A percentile compares a stretch with the other conserved stretches of the same genome.
Evolutionary conservation across 768 basidiomycete genomes (phyloP).

Genomic region (Exsudoporus frostii): DNA sequence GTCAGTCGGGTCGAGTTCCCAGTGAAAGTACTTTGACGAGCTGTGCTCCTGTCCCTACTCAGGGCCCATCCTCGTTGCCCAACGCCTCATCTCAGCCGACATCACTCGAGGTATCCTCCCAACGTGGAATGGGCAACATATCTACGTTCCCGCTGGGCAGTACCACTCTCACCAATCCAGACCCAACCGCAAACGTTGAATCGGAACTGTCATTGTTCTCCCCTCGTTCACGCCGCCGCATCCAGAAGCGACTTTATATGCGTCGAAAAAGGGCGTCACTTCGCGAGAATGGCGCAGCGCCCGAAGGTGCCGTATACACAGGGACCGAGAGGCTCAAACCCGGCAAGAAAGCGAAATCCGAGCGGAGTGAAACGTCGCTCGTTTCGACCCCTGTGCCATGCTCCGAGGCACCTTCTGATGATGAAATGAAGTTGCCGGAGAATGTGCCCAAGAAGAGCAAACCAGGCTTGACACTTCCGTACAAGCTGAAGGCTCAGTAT

Average conservation of each 20-base stretch:
- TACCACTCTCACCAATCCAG: background rate
- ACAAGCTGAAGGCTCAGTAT: conserved; percentile 44
- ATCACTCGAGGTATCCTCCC: background rate
- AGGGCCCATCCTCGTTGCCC: background rate
- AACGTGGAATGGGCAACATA: background rate
- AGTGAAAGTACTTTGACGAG: background rate
- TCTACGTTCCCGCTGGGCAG: background rate
- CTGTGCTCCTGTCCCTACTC: background rate
- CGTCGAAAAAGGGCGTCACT: conserved; percentile 60
- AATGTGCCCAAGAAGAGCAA: conserved; percentile 13
- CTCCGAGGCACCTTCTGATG: conserved; percentile 7
- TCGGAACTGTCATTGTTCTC: conserved; percentile 34
- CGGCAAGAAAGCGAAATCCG: conserved; percentile 27
- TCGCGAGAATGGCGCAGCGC: conserved; percentile 30
- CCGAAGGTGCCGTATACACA: background rate
- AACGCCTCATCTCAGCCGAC: background rate
- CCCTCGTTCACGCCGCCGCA: conserved; percentile 50
- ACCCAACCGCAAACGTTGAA: background rate
- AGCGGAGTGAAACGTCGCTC: conserved; percentile 1
- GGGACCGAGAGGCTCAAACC: conserved; percentile 36
- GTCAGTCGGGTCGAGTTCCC: background rate
- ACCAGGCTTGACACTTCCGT: conserved; percentile 43
- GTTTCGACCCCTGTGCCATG: conserved; percentile 7
- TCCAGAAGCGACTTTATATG: conserved; percentile 68
- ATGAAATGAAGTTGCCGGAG: conserved; percentile 5